Evolutionary conservation across 116 monocot genomes (phyloP).

Genomic region (Dioscorea cayenensis): DNA sequence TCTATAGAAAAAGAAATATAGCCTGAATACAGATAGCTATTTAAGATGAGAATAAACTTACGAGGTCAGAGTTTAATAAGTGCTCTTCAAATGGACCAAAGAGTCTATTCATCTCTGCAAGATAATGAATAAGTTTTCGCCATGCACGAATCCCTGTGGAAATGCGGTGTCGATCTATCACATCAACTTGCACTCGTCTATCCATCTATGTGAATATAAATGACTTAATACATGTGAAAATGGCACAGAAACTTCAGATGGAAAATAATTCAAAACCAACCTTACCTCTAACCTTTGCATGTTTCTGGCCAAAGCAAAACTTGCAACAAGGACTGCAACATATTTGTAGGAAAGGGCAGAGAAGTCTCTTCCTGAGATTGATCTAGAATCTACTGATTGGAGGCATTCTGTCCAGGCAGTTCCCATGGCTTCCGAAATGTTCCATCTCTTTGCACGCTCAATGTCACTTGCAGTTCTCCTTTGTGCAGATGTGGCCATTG

Average conservation of each 20-base stretch:
- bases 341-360: constrained; percentile 81
- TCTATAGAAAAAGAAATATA: neutral
- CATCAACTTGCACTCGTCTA: constrained; percentile 58
- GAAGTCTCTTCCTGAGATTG: constrained; percentile 69
- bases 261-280: neutral
- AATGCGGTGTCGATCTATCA: constrained; percentile 42
- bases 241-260: neutral
- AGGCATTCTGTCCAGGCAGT: constrained; percentile 88
- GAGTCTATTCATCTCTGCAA: constrained; percentile 64
- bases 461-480: constrained; percentile 72
- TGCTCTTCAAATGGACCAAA: constrained; percentile 63
- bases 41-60: constrained; percentile 21
- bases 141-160: constrained; percentile 62
- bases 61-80: constrained; percentile 50
- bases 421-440: constrained; percentile 80
- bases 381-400: constrained; percentile 60
- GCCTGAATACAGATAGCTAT: neutral
- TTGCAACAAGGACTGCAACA: constrained; percentile 78
- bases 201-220: constrained; percentile 54
- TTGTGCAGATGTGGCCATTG: constrained; percentile 97
- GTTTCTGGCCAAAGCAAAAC: constrained; percentile 90
- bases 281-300: constrained; percentile 81
- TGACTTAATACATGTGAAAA: constrained; percentile 4
- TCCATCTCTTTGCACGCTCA: constrained; percentile 95
- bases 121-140: constrained; percentile 79